phyloP scores from a whole-genome alignment of 257 asterid genomes.

The Datura wrightii region DNA sequence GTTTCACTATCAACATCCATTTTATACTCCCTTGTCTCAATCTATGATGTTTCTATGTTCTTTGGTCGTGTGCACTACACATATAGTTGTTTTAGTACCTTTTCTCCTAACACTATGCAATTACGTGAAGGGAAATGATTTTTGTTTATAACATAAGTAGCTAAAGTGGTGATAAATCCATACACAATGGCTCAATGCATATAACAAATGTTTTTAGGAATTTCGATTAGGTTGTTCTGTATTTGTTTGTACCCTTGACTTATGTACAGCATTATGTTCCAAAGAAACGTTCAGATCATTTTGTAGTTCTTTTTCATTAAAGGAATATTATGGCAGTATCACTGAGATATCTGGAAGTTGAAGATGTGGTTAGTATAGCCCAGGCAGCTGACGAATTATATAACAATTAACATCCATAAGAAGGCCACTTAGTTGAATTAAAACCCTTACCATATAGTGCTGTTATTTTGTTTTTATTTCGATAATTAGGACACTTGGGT shows the following conservation, averaged over 20 bases:
- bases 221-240: constrained; percentile 1
- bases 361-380: not conserved
- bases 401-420: constrained; percentile 15
- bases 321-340: not conserved
- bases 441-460: not conserved
- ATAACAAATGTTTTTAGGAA: not conserved
- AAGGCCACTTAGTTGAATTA: not conserved
- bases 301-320: not conserved
- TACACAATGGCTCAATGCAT: not conserved
- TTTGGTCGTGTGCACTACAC: not conserved
- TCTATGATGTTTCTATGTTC: not conserved
- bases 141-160: not conserved
- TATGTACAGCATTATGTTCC: not conserved
- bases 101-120: not conserved
- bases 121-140: not conserved
- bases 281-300: not conserved
- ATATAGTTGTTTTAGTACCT: not conserved
- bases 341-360: not conserved
- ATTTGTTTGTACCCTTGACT: not conserved
- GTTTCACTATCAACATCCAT: not conserved
- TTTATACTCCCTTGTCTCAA: not conserved
- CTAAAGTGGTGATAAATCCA: constrained; percentile 3
- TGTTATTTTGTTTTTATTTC: not conserved
- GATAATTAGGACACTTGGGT: not conserved
- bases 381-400: not conserved